phyloP scores from a whole-genome alignment of 148 eudicot genomes.

The Drosera capensis region DNA sequence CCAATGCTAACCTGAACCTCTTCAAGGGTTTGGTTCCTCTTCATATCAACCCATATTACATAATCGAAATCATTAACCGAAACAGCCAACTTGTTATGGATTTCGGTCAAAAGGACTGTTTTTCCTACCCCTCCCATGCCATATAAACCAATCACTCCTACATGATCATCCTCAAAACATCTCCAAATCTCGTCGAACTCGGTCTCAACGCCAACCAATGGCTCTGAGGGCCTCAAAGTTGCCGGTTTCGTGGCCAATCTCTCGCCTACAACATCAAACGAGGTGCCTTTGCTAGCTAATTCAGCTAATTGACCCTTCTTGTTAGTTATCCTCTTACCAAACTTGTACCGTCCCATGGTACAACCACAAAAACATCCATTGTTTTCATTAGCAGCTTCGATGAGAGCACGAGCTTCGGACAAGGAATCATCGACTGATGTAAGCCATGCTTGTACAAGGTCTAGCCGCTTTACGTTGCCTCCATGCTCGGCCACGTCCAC shows the following conservation, averaged over 20 bases:
- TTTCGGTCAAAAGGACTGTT: slow-evolving; percentile 29
- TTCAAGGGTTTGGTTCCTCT: slow-evolving; percentile 20
- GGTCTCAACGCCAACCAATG: slow-evolving; percentile 19
- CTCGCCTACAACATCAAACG: slow-evolving; percentile 9
- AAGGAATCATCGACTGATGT: slow-evolving; percentile 10
- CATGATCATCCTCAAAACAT: slow-evolving; percentile 14
- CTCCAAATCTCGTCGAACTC: slow-evolving; percentile 9
- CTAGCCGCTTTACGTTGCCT: slow-evolving; percentile 11
- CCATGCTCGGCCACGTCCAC: slow-evolving; percentile 13
- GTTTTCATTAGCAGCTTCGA: slow-evolving; percentile 6
- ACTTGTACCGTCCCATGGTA: slow-evolving; percentile 11
- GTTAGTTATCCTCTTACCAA: slow-evolving; percentile 11
- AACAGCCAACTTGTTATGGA: slow-evolving; percentile 20
- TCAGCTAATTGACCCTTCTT: slow-evolving; percentile 12
- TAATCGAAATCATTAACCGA: slow-evolving; percentile 16
- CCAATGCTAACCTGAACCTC: slow-evolving; percentile 21
- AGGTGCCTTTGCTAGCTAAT: slow-evolving; percentile 10
- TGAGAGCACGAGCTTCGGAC: slow-evolving; percentile 5
- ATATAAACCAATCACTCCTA: slow-evolving; percentile 27
- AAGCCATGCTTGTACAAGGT: slow-evolving; percentile 27
- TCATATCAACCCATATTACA: slow-evolving; percentile 31
- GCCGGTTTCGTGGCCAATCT: slow-evolving; percentile 6
- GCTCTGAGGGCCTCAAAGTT: slow-evolving; percentile 13
- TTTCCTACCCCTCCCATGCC: slow-evolving; percentile 49
- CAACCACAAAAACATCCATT: not conserved